These are phyloP conservation scores for Populus hybrid DNA, from an alignment of 441 rosid species.

Conservation along the genomic window DNA sequence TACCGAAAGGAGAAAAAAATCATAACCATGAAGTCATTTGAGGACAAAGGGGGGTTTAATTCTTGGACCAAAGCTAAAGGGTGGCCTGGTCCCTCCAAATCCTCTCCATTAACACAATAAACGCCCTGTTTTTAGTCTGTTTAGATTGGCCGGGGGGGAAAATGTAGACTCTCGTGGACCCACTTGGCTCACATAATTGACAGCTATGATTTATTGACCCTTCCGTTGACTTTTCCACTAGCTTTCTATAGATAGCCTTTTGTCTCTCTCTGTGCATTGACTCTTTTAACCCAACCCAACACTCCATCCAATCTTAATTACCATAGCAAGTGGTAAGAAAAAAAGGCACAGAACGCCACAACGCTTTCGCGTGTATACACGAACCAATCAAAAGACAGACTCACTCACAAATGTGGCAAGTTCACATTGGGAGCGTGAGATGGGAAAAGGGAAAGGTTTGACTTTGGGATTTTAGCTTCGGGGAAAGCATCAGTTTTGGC, in stretches of 20 bases:
- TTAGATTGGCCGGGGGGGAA: background rate
- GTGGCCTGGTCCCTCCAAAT: too few relatives aligned
- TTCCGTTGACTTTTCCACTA: background rate
- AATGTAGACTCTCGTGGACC: background rate
- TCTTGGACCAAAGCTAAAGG: too few relatives aligned
- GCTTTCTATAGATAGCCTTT: background rate
- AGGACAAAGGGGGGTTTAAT: too few relatives aligned
- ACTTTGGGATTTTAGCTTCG: constrained; percentile 21
- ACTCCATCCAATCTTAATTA: background rate
- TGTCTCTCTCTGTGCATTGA: background rate
- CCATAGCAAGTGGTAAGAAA: background rate
- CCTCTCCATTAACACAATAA: too few relatives aligned
- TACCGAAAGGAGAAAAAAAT: too few relatives aligned
- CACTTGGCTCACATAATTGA: background rate
- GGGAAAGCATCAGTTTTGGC: constrained; percentile 31
- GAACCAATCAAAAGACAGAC: background rate
- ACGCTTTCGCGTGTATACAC: background rate
- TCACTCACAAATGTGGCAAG: background rate
- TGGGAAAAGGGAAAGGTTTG: constrained; percentile 28
- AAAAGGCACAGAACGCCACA: background rate
- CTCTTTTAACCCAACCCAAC: background rate
- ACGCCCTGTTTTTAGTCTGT: too few relatives aligned
- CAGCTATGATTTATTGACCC: background rate
- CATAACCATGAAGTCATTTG: too few relatives aligned
- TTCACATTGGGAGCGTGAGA: background rate